Evolutionary conservation across 2,329 filamentous ascomycete genomes (phyloP), one percentile per base, ranked within the genome.

Genomic region (Botrytis pseudocinerea): DNA sequence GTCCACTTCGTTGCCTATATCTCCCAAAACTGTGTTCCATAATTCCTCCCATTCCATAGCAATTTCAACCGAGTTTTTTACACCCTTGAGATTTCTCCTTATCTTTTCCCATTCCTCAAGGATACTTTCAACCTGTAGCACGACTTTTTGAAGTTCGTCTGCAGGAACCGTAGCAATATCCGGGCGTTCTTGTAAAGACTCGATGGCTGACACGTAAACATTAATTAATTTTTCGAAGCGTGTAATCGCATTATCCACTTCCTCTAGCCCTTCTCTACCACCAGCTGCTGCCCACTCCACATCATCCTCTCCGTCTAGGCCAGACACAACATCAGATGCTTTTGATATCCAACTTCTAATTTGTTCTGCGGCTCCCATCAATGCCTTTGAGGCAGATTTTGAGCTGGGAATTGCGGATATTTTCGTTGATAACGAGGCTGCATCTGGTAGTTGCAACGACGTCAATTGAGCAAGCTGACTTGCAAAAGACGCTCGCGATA

Each of bases 1-100:
- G 76, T 96, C 93, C 80, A 94, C 91, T 83, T 99, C 96, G 75
- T 91, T 90, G 70, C 95, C 93, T 75, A 98, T 97, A 81, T 98
- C 95, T 62, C 95, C 95, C 4, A 99, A 85, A 4, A 98, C 95
- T 76, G 89, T 93, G 78, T 94, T 94, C 95, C 96, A 98, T 51
- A 99, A 86, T 83, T 98, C 95, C 82, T 98, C 95, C 95, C 95
- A 99, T 80, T 99, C 96, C 94, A 98, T 97, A 64, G 96, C 96
- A 73, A 97, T 90, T 82, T 98, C 96, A 28, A 99, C 95, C 80
- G 98, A 95, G 65, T 89, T 89, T 81, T 97, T 97, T 72, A 97
- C 92, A 40, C 84, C 91, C 76, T 92, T 92, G 69, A 99, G 84
- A 1, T 92, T 91, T 60, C 85, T 86, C 78, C 94, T 92, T 78